Base-by-base conservation (phyloP, 192 early-diverging fungal species). In the Linderina pennispora region DNA sequence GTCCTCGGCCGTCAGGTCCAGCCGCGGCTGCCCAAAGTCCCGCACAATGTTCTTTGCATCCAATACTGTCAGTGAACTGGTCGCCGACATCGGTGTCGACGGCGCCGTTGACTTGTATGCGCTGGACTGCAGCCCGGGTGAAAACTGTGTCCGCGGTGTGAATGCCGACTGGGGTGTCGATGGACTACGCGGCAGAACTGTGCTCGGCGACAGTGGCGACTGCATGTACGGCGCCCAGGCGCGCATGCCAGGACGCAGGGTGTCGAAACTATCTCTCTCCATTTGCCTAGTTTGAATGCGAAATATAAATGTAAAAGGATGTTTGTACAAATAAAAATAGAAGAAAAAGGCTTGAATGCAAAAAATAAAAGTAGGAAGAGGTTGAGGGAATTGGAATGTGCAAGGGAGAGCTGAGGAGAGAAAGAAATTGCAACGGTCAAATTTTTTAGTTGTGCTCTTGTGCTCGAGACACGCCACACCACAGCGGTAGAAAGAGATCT, bases 21-120 rank as follows among this genome's bases (percentile, higher is more conserved):
- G 21, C 39, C 42, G 24, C 47, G 34, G 13, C 42, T 43, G 42
- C 40, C 66, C 64, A 50, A 67, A 57, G 24, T 73, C 58, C 2
- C 60, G 51, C 17, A 53, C 51, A 19, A 61, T 55, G 9, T 51
- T 44, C 34, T 74, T 74, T 19, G 72, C 71, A 19, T 77, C 77
- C 14, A 79, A 63, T 9, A 75, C 71, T 10, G 62, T 63, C 3
- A 79, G 43, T 24, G 76, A 71, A 36, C 58, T 74, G 48, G 6
- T 31, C 28, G 28, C 6, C 5, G 28, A 11, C 28, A 31, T 5
- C 28, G 28, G 28, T 11, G 28, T 31, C 28, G 28, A 8, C 6
- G 28, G 28, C 11, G 28, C 11, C n/a, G n/a, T n/a, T n/a, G n/a
- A n/a, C 28, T 31, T 31, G 28, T 31, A 31, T 11, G 11, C 11